A percentile compares a stretch with the other conserved stretches of the same genome.
Evolutionary conservation across 2,329 filamentous ascomycete species (phyloP).

Genomic region (Cytospora paraplurivora): DNA sequence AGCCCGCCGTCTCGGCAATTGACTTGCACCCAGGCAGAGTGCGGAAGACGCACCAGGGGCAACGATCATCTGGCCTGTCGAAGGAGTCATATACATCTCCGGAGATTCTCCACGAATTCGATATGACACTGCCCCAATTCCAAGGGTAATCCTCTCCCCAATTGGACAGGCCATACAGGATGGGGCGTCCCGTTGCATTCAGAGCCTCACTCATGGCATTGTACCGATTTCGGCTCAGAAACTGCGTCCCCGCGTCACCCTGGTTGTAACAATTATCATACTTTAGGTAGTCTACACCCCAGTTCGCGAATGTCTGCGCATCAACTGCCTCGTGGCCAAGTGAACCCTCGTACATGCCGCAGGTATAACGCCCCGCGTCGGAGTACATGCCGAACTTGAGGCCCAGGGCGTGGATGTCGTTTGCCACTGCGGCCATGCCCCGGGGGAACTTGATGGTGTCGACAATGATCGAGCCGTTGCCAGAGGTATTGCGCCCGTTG

Average conservation of each 20-base stretch:
- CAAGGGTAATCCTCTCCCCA: constrained; percentile 40
- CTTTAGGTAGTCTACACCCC: constrained; percentile 57
- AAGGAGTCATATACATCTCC: constrained; percentile 41
- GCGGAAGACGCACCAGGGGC: constrained; percentile 31
- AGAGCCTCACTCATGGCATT: constrained; percentile 40
- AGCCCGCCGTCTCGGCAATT: background rate
- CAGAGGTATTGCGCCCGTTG: constrained; percentile 33
- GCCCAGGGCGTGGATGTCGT: constrained; percentile 40
- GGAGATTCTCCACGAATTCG: constrained; percentile 40
- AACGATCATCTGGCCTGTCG: constrained; percentile 39
- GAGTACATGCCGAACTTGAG: constrained; percentile 45
- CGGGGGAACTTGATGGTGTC: constrained; percentile 41
- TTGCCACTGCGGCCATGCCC: constrained; percentile 41
- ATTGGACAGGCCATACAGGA: constrained; percentile 40
- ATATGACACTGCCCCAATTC: constrained; percentile 36
- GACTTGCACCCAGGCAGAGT: constrained; percentile 15
- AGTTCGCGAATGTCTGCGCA: constrained; percentile 53
- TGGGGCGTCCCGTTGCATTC: constrained; percentile 36
- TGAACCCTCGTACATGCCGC: constrained; percentile 52
- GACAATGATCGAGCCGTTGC: constrained; percentile 35
- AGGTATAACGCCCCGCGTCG: constrained; percentile 50
- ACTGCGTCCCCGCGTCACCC: constrained; percentile 34
- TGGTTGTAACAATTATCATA: constrained; percentile 52
- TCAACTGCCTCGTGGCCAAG: constrained; percentile 55
- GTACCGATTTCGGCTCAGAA: constrained; percentile 37